A percentile compares a stretch with the other conserved stretches of the same genome.
Evolutionary conservation across 768 basidiomycete species (phyloP).

Genomic region (Xerocomellus intermedius): DNA sequence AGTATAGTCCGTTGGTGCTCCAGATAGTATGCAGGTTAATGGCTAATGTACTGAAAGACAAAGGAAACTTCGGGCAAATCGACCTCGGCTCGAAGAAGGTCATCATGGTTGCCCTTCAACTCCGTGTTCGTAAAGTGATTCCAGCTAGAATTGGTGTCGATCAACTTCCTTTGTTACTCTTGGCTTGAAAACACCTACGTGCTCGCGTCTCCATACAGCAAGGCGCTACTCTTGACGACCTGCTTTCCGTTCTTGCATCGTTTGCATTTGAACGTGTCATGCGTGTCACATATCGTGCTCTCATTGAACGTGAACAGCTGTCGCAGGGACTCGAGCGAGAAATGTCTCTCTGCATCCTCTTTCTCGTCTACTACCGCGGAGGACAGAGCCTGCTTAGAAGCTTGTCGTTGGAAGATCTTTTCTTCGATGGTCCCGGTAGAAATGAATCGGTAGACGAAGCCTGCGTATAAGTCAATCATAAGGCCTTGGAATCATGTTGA

Average conservation of each 20-base stretch:
- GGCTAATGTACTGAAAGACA: slow-evolving; percentile 95
- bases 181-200: slow-evolving; percentile 59
- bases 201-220: slow-evolving; percentile 96
- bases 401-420: slow-evolving; percentile 98
- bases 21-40: slow-evolving; percentile 41
- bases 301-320: slow-evolving; percentile 93
- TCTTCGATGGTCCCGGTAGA: slow-evolving; percentile 97
- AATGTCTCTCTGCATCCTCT: slow-evolving; percentile 93
- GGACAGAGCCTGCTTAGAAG: slow-evolving; percentile 92
- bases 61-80: slow-evolving; percentile 85
- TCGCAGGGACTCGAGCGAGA: slow-evolving; percentile 82
- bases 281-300: slow-evolving; percentile 85
- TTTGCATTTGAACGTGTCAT: slow-evolving; percentile 98
- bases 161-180: background rate
- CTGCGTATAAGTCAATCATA: slow-evolving; percentile 37
- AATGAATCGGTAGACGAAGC: slow-evolving; percentile 98
- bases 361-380: slow-evolving; percentile 98
- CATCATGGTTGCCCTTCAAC: slow-evolving; percentile 90
- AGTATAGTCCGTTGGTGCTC: slow-evolving; percentile 12
- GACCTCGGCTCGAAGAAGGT: slow-evolving; percentile 87
- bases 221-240: slow-evolving; percentile 72
- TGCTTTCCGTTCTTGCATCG: slow-evolving; percentile 88
- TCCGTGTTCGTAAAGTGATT: slow-evolving; percentile 94
- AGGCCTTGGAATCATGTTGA: background rate
- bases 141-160: slow-evolving; percentile 57